phyloP scores from a whole-genome alignment of 257 asterid genomes.

The Solanum ahanhuiri region DNA sequence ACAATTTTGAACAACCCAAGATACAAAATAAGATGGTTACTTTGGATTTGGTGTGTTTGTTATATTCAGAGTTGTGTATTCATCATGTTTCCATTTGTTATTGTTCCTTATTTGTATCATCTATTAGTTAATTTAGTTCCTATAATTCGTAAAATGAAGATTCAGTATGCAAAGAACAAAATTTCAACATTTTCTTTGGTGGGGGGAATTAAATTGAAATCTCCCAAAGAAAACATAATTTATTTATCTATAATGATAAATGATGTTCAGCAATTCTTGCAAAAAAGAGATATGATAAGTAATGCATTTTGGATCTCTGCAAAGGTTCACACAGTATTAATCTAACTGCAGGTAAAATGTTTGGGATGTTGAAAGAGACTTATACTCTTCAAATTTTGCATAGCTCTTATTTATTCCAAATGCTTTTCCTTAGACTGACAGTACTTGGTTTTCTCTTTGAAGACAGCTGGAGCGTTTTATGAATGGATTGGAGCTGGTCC shows the following conservation, averaged over 20 bases:
- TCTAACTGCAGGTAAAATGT: background rate
- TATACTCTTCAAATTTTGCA: background rate
- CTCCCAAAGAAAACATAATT: background rate
- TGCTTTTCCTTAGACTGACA: background rate
- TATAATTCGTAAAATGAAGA: background rate
- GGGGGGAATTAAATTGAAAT: background rate
- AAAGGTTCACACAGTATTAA: background rate
- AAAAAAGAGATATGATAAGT: background rate
- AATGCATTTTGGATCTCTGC: background rate
- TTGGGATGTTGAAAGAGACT: background rate
- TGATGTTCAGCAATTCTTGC: background rate
- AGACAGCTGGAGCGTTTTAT: slow-evolving; percentile 87
- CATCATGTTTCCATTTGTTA: background rate
- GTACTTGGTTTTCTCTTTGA: slow-evolving; percentile 1
- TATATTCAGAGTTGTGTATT: background rate
- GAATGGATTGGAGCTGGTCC: slow-evolving; percentile 93
- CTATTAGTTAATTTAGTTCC: background rate
- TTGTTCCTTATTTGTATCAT: background rate
- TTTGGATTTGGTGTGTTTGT: background rate
- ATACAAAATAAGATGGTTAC: background rate
- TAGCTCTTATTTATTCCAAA: background rate
- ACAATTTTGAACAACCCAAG: background rate
- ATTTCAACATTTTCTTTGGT: background rate
- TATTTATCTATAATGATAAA: background rate
- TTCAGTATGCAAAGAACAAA: background rate